Percentiles rank a stretch among this genome's conserved stretches.
Conservation (phyloP, 2,329 filamentous ascomycete genomes). For the Colletotrichum sp. region DNA sequence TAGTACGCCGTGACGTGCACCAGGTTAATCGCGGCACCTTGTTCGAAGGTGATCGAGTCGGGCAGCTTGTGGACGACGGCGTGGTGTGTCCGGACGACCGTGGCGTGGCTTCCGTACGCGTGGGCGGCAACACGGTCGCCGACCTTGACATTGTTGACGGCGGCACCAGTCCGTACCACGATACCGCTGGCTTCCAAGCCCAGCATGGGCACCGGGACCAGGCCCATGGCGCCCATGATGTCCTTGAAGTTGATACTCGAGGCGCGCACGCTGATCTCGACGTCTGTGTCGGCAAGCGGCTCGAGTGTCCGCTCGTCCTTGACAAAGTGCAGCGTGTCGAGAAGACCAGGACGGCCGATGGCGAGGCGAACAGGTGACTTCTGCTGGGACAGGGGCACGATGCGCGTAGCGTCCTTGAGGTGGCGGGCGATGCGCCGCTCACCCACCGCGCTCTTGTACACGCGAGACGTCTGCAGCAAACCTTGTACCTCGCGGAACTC, state of each 20-base stretch:
- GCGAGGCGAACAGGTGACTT: not conserved
- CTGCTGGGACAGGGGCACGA: not conserved
- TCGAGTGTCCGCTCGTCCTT: conserved; percentile 26
- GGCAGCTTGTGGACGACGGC: conserved; percentile 33
- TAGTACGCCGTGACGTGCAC: conserved; percentile 36
- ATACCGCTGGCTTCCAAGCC: conserved; percentile 31
- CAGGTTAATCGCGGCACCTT: conserved; percentile 31
- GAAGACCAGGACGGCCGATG: conserved; percentile 27
- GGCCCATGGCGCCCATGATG: conserved; percentile 32
- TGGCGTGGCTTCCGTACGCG: not conserved
- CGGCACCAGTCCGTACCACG: conserved; percentile 22
- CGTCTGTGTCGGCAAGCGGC: conserved; percentile 23
- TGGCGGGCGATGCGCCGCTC: conserved; percentile 28
- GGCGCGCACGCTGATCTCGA: conserved; percentile 36
- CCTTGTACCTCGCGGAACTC: not conserved
- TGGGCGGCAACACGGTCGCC: conserved; percentile 13
- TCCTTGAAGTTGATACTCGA: conserved; percentile 40
- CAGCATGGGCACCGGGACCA: conserved; percentile 25
- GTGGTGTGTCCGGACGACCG: not conserved
- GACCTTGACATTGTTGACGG: conserved; percentile 2
- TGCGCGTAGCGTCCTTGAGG: conserved; percentile 22
- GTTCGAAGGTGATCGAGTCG: conserved; percentile 34
- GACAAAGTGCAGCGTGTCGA: conserved; percentile 31
- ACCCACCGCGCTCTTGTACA: conserved; percentile 28
- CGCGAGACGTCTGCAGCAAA: conserved; percentile 20